A percentile compares a stretch with the other conserved stretches of the same genome.
phyloP scores from a whole-genome alignment of 73 alveolate genomes.

The Paramecium bursaria region DNA sequence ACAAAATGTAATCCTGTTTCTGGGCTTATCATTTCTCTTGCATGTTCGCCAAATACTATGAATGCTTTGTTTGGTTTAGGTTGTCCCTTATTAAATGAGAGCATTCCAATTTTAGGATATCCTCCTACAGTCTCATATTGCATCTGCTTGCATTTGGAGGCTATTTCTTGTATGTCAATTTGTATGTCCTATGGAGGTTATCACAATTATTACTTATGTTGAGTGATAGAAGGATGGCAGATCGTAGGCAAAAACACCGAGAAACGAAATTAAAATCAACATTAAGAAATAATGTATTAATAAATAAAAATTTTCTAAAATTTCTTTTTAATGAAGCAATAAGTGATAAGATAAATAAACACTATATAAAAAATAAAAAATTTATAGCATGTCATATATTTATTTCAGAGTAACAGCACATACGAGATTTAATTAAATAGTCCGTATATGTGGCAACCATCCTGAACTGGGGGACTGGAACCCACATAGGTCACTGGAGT shows the following conservation, averaged over 20 bases:
- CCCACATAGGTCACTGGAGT: constrained; percentile 13
- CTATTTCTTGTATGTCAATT: not conserved
- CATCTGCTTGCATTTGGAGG: not conserved
- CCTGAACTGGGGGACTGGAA: constrained; percentile 15
- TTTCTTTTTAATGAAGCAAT: too few species aligned
- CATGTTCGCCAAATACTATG: constrained; percentile 75
- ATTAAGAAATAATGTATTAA: too few species aligned
- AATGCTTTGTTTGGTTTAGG: constrained; percentile 65
- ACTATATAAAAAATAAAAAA: too few species aligned
- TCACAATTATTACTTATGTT: not conserved
- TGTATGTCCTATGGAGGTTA: not conserved
- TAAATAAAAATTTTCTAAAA: too few species aligned
- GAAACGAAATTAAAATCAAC: not conserved
- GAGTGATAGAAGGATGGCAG: constrained; percentile 44
- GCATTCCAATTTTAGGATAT: constrained; percentile 7
- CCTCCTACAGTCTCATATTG: constrained; percentile 33
- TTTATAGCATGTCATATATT: constrained; percentile 60
- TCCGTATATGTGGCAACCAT: constrained; percentile 43
- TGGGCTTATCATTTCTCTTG: constrained; percentile 75
- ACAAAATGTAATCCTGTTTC: constrained; percentile 73
- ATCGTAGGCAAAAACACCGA: not conserved
- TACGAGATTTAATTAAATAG: constrained; percentile 39
- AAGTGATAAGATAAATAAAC: not conserved
- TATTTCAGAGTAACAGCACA: constrained; percentile 30
- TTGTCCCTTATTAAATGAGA: constrained; percentile 36